A percentile compares a stretch with the other conserved stretches of the same genome.
Evolutionary conservation across 192 early-diverging fungal genomes (phyloP).

Genomic region (Gryganskiella cystojenkinii): DNA sequence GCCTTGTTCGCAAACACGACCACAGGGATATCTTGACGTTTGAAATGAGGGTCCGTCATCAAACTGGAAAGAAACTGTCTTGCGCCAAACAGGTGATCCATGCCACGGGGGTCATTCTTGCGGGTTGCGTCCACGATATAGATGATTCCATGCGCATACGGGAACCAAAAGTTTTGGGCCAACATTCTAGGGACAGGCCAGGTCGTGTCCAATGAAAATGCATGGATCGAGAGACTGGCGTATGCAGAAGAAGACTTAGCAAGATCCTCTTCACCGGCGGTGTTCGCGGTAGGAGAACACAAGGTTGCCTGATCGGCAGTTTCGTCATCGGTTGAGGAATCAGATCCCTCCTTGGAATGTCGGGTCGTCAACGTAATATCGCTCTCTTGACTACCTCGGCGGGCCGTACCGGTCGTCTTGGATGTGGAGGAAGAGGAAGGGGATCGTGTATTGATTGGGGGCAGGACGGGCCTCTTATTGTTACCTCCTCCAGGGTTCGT

Average conservation of each 20-base stretch:
- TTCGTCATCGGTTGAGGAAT: neutral
- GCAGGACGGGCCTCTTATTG: neutral
- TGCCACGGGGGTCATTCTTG: constrained; percentile 46
- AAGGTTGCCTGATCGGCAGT: constrained; percentile 3
- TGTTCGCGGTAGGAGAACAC: neutral
- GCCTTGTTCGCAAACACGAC: constrained; percentile 53
- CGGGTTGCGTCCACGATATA: constrained; percentile 49
- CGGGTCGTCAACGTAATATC: constrained; percentile 4
- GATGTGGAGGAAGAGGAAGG: no score
- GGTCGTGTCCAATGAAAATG: constrained; percentile 44
- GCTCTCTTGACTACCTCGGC: constrained; percentile 18
- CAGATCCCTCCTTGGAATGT: neutral
- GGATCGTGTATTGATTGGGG: neutral
- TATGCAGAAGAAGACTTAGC: constrained; percentile 2
- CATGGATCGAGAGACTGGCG: constrained; percentile 40
- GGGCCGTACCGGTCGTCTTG: neutral
- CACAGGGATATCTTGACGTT: constrained; percentile 26
- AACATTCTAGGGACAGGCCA: constrained; percentile 38
- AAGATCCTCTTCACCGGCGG: neutral
- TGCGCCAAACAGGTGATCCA: constrained; percentile 40
- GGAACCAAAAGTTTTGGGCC: constrained; percentile 49
- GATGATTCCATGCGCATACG: constrained; percentile 41
- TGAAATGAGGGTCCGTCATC: constrained; percentile 27
- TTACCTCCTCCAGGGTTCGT: neutral
- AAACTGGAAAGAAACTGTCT: constrained; percentile 39